Evolutionary conservation across 169 alveolate genomes (phyloP), one percentile per base, ranked within the genome.

Genomic region (Plasmodium malariae): DNA sequence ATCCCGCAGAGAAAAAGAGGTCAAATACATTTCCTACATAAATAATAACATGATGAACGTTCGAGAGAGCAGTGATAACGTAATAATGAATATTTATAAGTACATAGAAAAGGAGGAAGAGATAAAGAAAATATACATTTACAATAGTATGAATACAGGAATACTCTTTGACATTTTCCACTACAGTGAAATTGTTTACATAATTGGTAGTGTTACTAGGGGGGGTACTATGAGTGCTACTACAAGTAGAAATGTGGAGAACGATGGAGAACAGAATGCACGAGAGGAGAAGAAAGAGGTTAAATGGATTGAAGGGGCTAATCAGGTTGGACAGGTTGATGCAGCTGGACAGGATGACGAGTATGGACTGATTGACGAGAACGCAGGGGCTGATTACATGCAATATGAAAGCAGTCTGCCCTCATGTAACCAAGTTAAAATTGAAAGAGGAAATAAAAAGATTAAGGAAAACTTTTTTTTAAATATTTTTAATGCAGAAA

Each of bases 31-130:
- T 14, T n/a, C 69, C 7, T 69, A 69, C 9, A 69, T 69, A 19
- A 78, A 21, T 48, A 19, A 48, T 40, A 62, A 63, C 37, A 28
- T 32, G 2, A 34, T 19, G 26, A 71, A 26, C 14, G 19, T 37
- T 0, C 7, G 26, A 55, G 26, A n/a, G 1, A 24, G 12, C 11
- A 36, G 34, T 32, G 54, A 78, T 24, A 78, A 63, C 55, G 43
- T 43, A 4, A 30, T 80, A 21, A 80, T 80, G 90, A 49, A 80
- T 32, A 80, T 80, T 7, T 49, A 67, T 45, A 68, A 80, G 34
- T 80, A 65, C 67, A 80, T 80, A 51, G 57, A 80, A 48, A 57
- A 63, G 11, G 71, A 80, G 11, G 36, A 65, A 14, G 30, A 67
- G 11, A 28, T 51, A 3, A 68, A 67, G 21, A 65, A 80, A 51